Evolutionary conservation across 2,329 filamentous ascomycete genomes (phyloP), one percentile per base, ranked within the genome.

Genomic region (Diatrype stigma): DNA sequence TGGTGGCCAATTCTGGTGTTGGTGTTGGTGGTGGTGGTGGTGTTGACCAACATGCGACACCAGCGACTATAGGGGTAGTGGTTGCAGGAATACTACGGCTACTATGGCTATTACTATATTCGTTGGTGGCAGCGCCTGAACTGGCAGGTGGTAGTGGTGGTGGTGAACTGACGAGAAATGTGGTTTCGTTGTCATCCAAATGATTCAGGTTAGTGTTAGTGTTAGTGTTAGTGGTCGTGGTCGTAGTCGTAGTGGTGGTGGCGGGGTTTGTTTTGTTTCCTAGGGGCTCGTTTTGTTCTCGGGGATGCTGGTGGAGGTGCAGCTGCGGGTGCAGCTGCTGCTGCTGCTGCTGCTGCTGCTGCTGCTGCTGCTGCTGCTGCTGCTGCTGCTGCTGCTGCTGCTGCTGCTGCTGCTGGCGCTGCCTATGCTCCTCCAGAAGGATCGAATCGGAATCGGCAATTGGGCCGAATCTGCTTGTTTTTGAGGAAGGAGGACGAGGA

Each of bases 1-100:
- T 26, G 16, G 4, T 44, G 12, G 12, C 7, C 14, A 26, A 28
- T 40, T 32, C 6, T 44, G 45, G 8, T 47, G 50, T 6, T 19
- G 23, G 16, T 42, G 46, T 7, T 46, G 48, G 26, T 47, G 42
- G 16, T 47, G 44, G 44, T 46, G 42, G 4, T 47, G 50, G 50
- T 52, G 42, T 44, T 28, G 14, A 40, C 49, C 23, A 22, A 16
- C 12, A 37, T 52, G 22, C 47, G 30, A n/a, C 47, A 34, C 30
- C 26, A 42, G 45, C n/a, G 21, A 22, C 37, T 34, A 19, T 51
- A 48, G 37, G 21, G 21, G 40, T 44, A 6, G 12, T n/a, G 19
- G n/a, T n/a, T n/a, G n/a, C 10, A 10, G 26, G 10, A 30, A 10
- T 30, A 30, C 26, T 10, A 30, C 10, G 26, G 10, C 26, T 30